Evolutionary conservation across 371 early-diverging fungal genomes (phyloP).

Genomic region (Mucor indicus): DNA sequence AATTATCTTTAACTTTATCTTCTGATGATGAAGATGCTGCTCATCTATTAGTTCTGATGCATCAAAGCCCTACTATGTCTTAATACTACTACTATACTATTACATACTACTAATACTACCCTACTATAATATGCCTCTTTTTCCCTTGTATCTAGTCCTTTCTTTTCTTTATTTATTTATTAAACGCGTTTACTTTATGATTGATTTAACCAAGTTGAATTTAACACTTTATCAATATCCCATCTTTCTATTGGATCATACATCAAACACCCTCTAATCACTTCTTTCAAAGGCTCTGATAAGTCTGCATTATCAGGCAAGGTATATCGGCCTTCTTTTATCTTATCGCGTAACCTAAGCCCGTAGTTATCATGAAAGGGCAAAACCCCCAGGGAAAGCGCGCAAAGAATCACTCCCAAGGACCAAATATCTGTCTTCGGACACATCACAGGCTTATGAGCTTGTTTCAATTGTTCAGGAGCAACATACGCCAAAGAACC

Average conservation of each 20-base stretch:
- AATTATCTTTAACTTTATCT: constrained; percentile 15
- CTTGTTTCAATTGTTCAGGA: constrained; percentile 63
- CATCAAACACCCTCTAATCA: constrained; percentile 17
- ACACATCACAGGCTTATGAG: constrained; percentile 34
- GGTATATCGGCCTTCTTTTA: constrained; percentile 46
- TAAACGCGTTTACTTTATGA: too few relatives aligned
- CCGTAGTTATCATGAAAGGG: constrained; percentile 75
- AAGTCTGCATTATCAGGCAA: constrained; percentile 25
- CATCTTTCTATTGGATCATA: constrained; percentile 13
- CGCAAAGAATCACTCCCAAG: constrained; percentile 72
- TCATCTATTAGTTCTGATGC: constrained; percentile 27
- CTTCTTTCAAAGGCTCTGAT: constrained; percentile 10
- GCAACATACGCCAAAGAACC: constrained; percentile 76
- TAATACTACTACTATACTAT: too few relatives aligned
- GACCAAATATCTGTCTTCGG: constrained; percentile 79
- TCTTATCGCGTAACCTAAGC: constrained; percentile 66
- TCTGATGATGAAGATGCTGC: constrained; percentile 31
- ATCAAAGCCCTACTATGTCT: constrained; percentile 28
- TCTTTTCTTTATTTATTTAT: too few relatives aligned
- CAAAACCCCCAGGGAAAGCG: constrained; percentile 61
- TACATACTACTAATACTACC: too few relatives aligned
- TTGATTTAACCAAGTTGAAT: constrained; percentile 25
- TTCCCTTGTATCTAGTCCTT: too few relatives aligned
- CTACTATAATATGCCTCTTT: too few relatives aligned
- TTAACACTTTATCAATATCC: constrained; percentile 16